Base-by-base conservation (phyloP, 2,329 filamentous ascomycete species). In the Diaporthe eres region DNA sequence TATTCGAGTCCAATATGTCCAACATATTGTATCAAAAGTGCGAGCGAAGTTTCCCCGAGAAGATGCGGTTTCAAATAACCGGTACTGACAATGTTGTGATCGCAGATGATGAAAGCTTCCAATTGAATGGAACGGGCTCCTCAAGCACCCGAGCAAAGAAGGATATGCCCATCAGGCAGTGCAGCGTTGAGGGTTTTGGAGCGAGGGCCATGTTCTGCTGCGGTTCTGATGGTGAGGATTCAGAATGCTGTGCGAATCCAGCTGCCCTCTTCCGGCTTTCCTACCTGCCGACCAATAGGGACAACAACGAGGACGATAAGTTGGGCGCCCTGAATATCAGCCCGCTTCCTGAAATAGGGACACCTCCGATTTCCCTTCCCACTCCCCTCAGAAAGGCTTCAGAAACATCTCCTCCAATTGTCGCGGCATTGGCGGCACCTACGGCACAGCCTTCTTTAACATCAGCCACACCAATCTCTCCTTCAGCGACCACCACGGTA, bases 121-220 rank as follows among this genome's bases (percentile, higher is more conserved):
- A 57, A 42, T 34, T 22, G 28, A 17, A 39, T 13, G 39, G 67
- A 58, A 57, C 42, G 55, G n/a, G 12, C n/a, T 42, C 28, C 44
- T 39, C 49, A 37, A 70, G 42, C 15, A 8, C 6, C 37, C 44
- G 44, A 34, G 31, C 42, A 9, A 65, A 37, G 34, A 55, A 44
- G 31, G 25, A 74, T 63, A 37, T 74, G 22, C 65, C 55, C 34
- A 63, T 74, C 55, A 44, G 44, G 42, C 63, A 74, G 53, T 74
- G 73, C 58, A 70, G 39, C 39, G 39, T n/a, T 51, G 51, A 68
- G 6, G 42, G 31, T 17, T 47, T 22, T 25, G 63, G 39, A 22
- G 53, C 65, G n/a, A 44, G 44, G 25, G n/a, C 55, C 12, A 13
- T 34, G 9, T 74, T 70, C 15, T 74, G 73, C 73, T 74, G 73